phyloP scores from a whole-genome alignment of 192 early-diverging fungal species.

The Dissophora globulifera region DNA sequence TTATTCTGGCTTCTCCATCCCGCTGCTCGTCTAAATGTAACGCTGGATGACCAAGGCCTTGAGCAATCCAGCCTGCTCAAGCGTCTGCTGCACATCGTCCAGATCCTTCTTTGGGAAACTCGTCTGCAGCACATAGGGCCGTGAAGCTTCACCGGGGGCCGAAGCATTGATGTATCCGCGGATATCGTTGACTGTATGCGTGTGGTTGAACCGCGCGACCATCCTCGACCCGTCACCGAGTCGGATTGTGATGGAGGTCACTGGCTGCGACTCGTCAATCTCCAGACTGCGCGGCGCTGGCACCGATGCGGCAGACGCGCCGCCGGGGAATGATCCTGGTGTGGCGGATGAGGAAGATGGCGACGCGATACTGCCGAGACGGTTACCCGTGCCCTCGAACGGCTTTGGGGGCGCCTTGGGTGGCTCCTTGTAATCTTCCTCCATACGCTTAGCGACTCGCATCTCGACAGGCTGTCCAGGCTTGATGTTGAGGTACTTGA shows the following conservation, averaged over 20 bases:
- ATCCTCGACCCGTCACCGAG: constrained; percentile 89
- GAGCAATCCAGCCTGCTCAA: constrained; percentile 86
- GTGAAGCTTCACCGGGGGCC: constrained; percentile 65
- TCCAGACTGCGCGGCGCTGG: constrained; percentile 50
- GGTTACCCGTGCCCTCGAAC: constrained; percentile 83
- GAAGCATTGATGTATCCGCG: constrained; percentile 77
- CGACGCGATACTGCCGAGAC: constrained; percentile 71
- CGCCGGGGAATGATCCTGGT: constrained; percentile 50
- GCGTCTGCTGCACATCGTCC: constrained; percentile 71
- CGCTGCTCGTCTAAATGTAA: neutral
- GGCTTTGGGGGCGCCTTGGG: constrained; percentile 79
- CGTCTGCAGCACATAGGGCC: constrained; percentile 81
- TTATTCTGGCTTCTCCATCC: too few species aligned
- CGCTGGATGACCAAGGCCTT: constrained; percentile 89
- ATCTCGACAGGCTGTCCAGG: constrained; percentile 93
- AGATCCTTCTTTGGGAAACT: constrained; percentile 89
- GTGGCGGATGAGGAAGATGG: constrained; percentile 39
- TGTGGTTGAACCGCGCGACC: constrained; percentile 91
- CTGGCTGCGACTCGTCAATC: constrained; percentile 81
- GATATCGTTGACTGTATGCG: constrained; percentile 89
- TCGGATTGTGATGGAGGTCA: constrained; percentile 91
- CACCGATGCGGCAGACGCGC: constrained; percentile 18
- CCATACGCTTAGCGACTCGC: constrained; percentile 79
- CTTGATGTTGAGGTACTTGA: constrained; percentile 85
- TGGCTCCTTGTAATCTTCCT: constrained; percentile 89